Evolutionary conservation across 2,329 filamentous ascomycete genomes (phyloP), one percentile per base, ranked within the genome.

Genomic region (Monilinia polystroma): DNA sequence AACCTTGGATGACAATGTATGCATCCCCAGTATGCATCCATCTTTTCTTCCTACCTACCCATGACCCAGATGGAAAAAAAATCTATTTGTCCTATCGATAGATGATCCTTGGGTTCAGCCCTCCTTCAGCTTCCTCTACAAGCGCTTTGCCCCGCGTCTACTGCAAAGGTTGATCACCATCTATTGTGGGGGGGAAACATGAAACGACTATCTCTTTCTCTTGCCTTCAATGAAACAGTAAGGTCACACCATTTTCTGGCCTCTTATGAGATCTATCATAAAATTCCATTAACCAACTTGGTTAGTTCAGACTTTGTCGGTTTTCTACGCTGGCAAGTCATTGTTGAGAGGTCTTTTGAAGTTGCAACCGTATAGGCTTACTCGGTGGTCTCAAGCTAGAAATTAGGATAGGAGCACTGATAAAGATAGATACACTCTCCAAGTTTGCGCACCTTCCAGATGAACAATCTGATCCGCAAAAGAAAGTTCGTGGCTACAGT

Each of bases 71-170:
- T 53, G 4, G 32, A 49, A 32, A 23, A 58, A 45, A 23, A 58
- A 29, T 11, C 29, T 47, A 47, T 47, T 41, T 45, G 12, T 29
- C n/a, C 64, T 62, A 66, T 66, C 64, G 64, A 66, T 62, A 60
- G 16, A 53, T 53, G 47, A 62, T 62, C 56, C 64, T 53, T 66
- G 49, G 56, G 49, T 45, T 62, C 49, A 66, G 56, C 56, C 64
- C 45, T 60, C 58, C 29, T 35, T 60, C 57, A 35, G 38, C 38
- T 66, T 66, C 38, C 64, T 66, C 26, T 47, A 54, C 52, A 20
- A 66, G 49, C 55, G 20, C 47, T 66, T 66, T 66, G 64, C 64
- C 56, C 64, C 64, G 64, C 64, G 64, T 66, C 64, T 66, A 62
- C 64, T 51, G 32, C 12, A 53, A 18, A 60, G 23, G 23, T 59